Conservation (phyloP, 2,329 filamentous ascomycete species). For the Alternaria sp. region DNA sequence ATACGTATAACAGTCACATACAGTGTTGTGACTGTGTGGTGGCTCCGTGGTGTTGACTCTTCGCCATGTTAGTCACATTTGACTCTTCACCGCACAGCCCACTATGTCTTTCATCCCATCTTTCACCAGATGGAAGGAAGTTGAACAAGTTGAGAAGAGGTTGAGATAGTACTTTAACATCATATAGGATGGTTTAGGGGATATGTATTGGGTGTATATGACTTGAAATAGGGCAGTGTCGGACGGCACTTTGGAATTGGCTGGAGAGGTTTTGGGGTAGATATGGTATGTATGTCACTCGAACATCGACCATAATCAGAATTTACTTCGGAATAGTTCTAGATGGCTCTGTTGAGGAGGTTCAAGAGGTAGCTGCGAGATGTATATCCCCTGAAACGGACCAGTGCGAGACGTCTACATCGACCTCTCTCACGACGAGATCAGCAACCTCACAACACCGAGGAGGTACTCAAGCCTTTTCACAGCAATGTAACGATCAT, state of each 20-base stretch:
- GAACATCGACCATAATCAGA: not conserved
- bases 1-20: not conserved
- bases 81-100: not conserved
- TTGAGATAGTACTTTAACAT: not conserved
- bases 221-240: not conserved
- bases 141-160: not conserved
- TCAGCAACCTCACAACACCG: rapidly evolving
- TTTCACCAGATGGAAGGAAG: not conserved
- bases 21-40: not conserved
- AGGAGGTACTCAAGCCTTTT: not conserved
- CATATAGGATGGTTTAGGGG: rapidly evolving
- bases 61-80: not conserved
- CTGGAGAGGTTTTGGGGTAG: not conserved
- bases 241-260: not conserved
- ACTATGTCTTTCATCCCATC: not conserved
- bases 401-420: not conserved
- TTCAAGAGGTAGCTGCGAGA: not conserved
- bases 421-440: not conserved
- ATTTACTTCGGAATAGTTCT: not conserved
- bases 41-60: not conserved
- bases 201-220: not conserved
- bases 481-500: not conserved
- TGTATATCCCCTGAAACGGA: not conserved
- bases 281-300: not conserved
- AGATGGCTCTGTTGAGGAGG: rapidly evolving